A percentile compares a stretch with the other conserved stretches of the same genome.
Evolutionary conservation across 495 filamentous ascomycete species (phyloP).

Genomic region (Penicillium silybi): DNA sequence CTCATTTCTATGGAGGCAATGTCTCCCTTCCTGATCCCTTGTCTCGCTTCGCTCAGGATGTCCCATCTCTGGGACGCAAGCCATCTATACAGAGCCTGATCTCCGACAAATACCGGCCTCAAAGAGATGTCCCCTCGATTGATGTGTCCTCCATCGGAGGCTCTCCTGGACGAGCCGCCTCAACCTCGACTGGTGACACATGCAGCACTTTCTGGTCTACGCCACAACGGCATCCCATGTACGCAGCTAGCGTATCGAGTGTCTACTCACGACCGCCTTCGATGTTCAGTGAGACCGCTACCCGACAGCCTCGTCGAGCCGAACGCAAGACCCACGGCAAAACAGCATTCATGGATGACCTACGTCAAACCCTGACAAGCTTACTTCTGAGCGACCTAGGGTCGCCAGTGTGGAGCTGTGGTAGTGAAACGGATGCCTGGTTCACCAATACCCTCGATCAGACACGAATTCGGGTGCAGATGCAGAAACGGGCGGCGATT

Average conservation of each 20-base stretch:
- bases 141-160: slow-evolving; percentile 57
- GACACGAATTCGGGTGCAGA: slow-evolving; percentile 71
- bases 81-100: slow-evolving; percentile 61
- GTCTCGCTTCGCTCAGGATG: slow-evolving; percentile 33
- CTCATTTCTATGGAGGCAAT: slow-evolving; percentile 22
- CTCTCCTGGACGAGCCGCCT: slow-evolving; percentile 45
- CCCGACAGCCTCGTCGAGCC: slow-evolving; percentile 29
- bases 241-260: slow-evolving; percentile 56
- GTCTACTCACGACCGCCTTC: slow-evolving; percentile 46
- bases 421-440: slow-evolving; percentile 93
- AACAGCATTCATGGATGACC: slow-evolving; percentile 64
- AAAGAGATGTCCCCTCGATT: slow-evolving; percentile 39
- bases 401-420: slow-evolving; percentile 72
- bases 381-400: slow-evolving; percentile 88
- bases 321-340: slow-evolving; percentile 48
- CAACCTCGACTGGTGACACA: slow-evolving; percentile 69
- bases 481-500: slow-evolving; percentile 55
- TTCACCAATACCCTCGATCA: slow-evolving; percentile 72
- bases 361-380: slow-evolving; percentile 76
- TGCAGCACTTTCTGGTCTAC: slow-evolving; percentile 86
- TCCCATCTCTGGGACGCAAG: slow-evolving; percentile 36
- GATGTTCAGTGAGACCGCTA: slow-evolving; percentile 39
- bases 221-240: slow-evolving; percentile 59
- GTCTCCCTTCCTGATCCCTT: slow-evolving; percentile 43
- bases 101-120: slow-evolving; percentile 59